These are phyloP conservation scores for Camellia sinensis DNA, from an alignment of 148 eudicot species.

Conservation along the genomic window DNA sequence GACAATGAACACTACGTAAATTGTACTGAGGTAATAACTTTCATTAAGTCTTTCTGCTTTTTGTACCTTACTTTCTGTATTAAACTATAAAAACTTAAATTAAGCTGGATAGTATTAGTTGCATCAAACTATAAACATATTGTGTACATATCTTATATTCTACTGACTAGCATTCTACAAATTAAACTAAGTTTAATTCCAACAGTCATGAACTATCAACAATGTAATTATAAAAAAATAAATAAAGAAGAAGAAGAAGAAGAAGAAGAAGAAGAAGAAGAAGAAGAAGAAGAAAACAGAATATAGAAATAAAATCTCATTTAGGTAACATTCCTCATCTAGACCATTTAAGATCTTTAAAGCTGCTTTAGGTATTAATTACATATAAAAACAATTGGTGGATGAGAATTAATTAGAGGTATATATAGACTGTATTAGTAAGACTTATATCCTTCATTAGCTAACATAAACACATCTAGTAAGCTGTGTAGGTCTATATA, in stretches of 20 bases:
- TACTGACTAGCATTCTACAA: background rate
- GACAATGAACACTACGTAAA: background rate
- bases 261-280: too few species aligned
- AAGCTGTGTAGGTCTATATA: background rate
- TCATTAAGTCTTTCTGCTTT: background rate
- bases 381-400: background rate
- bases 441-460: background rate
- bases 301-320: background rate
- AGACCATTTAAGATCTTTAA: background rate
- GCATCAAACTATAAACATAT: background rate
- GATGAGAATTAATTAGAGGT: background rate
- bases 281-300: too few species aligned
- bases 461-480: slow-evolving; percentile 1
- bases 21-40: background rate
- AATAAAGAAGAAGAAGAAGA: too few species aligned
- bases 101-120: background rate
- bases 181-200: background rate
- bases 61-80: background rate
- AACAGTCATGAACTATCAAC: background rate
- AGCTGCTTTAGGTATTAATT: background rate
- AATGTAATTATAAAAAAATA: background rate
- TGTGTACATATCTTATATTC: background rate
- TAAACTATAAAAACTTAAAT: background rate
- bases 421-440: background rate
- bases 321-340: background rate